Base-by-base conservation (phyloP, 2,329 filamentous ascomycete genomes). In the Hypoxylon sp. region DNA sequence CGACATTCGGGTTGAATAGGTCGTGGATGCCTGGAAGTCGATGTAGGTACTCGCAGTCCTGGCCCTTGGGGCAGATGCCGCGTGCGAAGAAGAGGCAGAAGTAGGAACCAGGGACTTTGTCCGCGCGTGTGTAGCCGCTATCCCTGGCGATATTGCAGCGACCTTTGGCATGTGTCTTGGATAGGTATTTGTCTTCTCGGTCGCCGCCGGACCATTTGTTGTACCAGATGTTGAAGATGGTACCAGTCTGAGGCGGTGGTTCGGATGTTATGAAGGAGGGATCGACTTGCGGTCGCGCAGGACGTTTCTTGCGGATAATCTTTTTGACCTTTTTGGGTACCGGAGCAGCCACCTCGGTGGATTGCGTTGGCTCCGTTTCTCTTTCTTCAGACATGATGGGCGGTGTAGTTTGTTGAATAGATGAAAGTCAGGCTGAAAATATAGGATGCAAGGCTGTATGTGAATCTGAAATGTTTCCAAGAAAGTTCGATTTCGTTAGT, bases 121-220 rank as follows among this genome's bases (percentile, higher is more conserved):
- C 93, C 22, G 92, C 93, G 67, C 88, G 88, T 1, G 93, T 96
- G 78, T 91, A 96, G 46, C 93, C 93, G 62, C 86, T 89, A 78
- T 96, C 96, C 68, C 87, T 89, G 1, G 91, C 91, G 67, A 99
- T 85, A 78, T 94, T 96, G 85, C 96, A 98, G 61, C 97, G 92
- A 2, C 91, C 92, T 71, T 92, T 90, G 3, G 96, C 95, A 13
- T 91, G 88, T 22, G 91, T 92, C 78, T 98, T 91, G 37, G 92
- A 93, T 3, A 94, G 87, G 77, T 95, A 94, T 74, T 94, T 94
- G 83, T 97, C 94, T 78, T 98, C 95, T 67, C 94, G 89, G 81
- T 99, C 96, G 76, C 96, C 96, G 73, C 96, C 96, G 0, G 91
- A 92, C 94, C 95, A 98, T 82, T 98, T 98, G 84, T 97, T 98